Evolutionary conservation across 345 rosid genomes (phyloP).

Genomic region (Xanthoceras sorbifolium): DNA sequence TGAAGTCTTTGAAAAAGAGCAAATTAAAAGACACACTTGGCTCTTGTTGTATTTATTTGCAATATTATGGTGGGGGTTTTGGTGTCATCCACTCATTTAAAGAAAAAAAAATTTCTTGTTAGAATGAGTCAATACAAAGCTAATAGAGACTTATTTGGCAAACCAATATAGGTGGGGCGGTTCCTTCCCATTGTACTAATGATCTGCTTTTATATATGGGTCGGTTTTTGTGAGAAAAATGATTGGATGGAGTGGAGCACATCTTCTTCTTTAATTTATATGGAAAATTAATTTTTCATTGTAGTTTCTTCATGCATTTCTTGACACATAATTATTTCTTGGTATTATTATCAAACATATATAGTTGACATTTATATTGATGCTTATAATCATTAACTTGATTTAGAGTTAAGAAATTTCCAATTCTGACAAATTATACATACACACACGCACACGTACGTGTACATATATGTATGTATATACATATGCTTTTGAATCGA

Average conservation of each 20-base stretch:
- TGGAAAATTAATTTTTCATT: neutral
- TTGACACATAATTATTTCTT: neutral
- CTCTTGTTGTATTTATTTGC: neutral
- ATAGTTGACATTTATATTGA: neutral
- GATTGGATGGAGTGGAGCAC: neutral
- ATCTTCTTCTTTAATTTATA: too few species aligned
- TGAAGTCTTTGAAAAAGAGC: neutral
- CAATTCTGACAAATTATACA: neutral
- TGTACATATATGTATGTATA: too few species aligned
- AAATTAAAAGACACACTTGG: neutral
- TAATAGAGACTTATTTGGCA: conserved; percentile 24
- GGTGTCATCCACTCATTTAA: conserved; percentile 37
- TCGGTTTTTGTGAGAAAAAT: neutral
- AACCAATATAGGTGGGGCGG: conserved; percentile 39
- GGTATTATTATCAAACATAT: neutral
- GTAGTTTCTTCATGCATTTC: neutral
- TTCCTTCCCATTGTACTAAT: conserved; percentile 18
- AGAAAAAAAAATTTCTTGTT: neutral
- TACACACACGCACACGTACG: too few species aligned
- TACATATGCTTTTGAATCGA: too few species aligned
- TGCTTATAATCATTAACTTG: too few species aligned
- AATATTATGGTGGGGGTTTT: conserved; percentile 33
- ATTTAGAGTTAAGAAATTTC: neutral
- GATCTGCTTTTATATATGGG: conserved; percentile 1
- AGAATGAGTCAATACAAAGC: conserved; percentile 12